Conservation (phyloP, 345 rosid species). For the Camelina sativa region DNA sequence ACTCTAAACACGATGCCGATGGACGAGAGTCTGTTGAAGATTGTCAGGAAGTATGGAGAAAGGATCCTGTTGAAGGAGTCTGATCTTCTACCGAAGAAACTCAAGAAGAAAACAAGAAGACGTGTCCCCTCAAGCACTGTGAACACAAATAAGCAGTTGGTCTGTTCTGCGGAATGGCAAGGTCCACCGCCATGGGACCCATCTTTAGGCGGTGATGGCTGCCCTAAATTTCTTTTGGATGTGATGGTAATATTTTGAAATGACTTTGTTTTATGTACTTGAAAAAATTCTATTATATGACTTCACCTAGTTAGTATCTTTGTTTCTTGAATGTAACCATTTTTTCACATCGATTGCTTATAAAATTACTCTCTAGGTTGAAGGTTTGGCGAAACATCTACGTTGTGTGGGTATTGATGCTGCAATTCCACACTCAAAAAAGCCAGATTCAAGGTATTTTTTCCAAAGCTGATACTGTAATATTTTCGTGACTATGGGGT, state of each 20-base stretch:
- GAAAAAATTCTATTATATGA: neutral
- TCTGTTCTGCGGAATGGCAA: conserved; percentile 61
- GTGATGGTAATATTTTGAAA: conserved; percentile 64
- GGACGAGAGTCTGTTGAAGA: conserved; percentile 63
- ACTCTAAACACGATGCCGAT: conserved; percentile 64
- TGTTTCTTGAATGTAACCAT: neutral
- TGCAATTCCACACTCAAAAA: conserved; percentile 69
- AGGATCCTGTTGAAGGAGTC: conserved; percentile 69
- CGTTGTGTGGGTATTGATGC: conserved; percentile 95
- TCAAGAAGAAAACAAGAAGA: conserved; percentile 68
- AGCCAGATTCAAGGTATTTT: conserved; percentile 74
- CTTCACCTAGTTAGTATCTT: neutral
- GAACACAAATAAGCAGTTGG: conserved; percentile 48
- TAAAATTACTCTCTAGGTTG: conserved; percentile 57
- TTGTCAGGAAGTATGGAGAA: conserved; percentile 73
- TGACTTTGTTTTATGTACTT: neutral
- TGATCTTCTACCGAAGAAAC: conserved; percentile 63
- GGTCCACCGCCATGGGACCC: conserved; percentile 91
- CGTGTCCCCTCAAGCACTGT: conserved; percentile 36
- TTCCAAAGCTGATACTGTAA: neutral
- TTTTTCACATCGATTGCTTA: conserved; percentile 33
- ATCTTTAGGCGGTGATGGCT: conserved; percentile 82
- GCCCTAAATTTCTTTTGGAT: conserved; percentile 89
- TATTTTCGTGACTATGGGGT: neutral
- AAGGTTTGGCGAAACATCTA: conserved; percentile 95